phyloP scores from a whole-genome alignment of 495 filamentous ascomycete genomes.

The Opeltia flavorubescens region DNA sequence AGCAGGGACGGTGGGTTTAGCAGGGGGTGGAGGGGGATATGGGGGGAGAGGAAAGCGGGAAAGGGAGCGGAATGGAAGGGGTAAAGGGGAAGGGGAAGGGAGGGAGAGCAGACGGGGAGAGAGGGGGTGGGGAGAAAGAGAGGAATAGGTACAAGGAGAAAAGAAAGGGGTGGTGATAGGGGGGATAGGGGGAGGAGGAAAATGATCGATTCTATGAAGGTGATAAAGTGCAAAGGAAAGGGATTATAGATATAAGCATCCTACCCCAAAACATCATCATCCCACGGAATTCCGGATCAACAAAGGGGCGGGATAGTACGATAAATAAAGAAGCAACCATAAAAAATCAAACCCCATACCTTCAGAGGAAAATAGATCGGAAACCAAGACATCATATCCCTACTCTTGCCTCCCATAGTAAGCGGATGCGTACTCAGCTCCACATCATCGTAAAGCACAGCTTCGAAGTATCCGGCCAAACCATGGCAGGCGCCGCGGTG shows the following conservation, averaged over 20 bases:
- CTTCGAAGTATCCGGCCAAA: conserved; percentile 90
- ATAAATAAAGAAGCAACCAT: too few relatives aligned
- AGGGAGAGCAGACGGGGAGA: background rate
- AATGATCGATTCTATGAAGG: background rate
- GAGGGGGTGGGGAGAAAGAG: background rate
- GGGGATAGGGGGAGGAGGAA: background rate
- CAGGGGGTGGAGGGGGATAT: too few relatives aligned
- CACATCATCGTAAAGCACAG: conserved; percentile 67
- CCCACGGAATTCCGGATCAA: too few relatives aligned
- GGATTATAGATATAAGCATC: conserved; percentile 2
- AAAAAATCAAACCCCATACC: too few relatives aligned
- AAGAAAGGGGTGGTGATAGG: background rate
- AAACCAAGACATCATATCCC: conserved; percentile 98
- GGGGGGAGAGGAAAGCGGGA: too few relatives aligned
- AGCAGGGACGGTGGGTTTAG: too few relatives aligned
- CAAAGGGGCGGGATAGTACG: too few relatives aligned
- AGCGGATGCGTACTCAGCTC: conserved; percentile 90
- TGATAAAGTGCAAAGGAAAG: background rate
- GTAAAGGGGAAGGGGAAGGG: background rate
- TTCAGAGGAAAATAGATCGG: conserved; percentile 95
- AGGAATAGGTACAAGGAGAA: conserved; percentile 3
- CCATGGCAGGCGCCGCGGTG: conserved; percentile 79
- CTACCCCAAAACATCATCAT: too few relatives aligned
- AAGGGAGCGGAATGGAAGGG: background rate
- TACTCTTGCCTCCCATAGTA: conserved; percentile 81